Conservation (phyloP, 164 flowering plant genomes). For the Protea cynaroides region DNA sequence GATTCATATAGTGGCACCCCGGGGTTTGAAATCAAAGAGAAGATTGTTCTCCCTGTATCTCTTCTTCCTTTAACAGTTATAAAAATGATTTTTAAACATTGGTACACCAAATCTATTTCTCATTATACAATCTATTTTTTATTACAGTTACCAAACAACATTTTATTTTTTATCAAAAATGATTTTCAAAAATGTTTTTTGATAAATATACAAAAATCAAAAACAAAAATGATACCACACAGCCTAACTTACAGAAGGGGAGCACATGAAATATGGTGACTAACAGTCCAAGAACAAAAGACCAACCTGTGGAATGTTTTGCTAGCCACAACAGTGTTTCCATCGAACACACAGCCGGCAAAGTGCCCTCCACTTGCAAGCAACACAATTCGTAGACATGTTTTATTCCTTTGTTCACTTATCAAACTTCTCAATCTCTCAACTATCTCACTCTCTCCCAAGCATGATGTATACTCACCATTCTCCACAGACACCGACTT, state of each 20-base stretch:
- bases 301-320: constrained; percentile 93
- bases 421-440: constrained; percentile 46
- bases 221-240: too few relatives aligned
- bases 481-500: constrained; percentile 13
- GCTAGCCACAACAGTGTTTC: constrained; percentile 70
- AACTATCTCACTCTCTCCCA: constrained; percentile 46
- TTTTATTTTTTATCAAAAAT: too few relatives aligned
- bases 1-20: too few relatives aligned
- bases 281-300: constrained; percentile 2
- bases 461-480: constrained; percentile 10
- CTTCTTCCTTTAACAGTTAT: too few relatives aligned
- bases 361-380: constrained; percentile 95
- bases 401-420: constrained; percentile 54
- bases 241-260: neutral
- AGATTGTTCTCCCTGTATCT: too few relatives aligned
- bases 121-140: too few relatives aligned
- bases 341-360: constrained; percentile 97
- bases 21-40: too few relatives aligned
- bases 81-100: too few relatives aligned
- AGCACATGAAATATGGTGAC: neutral
- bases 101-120: too few relatives aligned
- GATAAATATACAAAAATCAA: too few relatives aligned
- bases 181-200: too few relatives aligned
- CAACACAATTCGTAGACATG: constrained; percentile 58
- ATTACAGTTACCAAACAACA: too few relatives aligned